Evolutionary conservation across 1,284 basidiomycete genomes (phyloP), one percentile per base, ranked within the genome.

Genomic region (Puccinia polysora): DNA sequence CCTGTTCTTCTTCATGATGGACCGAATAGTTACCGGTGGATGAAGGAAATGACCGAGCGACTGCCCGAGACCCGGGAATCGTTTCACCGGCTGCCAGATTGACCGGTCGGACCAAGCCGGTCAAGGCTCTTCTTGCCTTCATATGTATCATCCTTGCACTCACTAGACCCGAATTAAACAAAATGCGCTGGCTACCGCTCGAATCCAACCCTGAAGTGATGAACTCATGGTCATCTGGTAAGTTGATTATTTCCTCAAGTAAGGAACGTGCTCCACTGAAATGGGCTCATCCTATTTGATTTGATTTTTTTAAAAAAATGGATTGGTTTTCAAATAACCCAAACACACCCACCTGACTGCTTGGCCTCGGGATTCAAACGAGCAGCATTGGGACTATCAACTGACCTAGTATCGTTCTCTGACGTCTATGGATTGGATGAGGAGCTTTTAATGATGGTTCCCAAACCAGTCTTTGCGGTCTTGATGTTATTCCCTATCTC

Each of bases 201-300:
- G 79, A 80, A 64, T 77, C 79, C 32, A 79, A 80, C 64, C 79
- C 79, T 2, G 79, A 78, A 58, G 75, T 79, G 45, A 79, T 79
- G 74, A 76, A 74, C 40, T 56, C 55, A 7, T 70, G 67, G 67
- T 25, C 67, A 36, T 47, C 55, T 23, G 55, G 67, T 70, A 18
- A 38, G 67, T 12, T 34, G 15, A 47, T 59, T 50, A 8, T 32
- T 30, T 49, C n/a, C 4, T 45, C 38, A 14, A 32, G 14, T 5
- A 32, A 14, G 28, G 30, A 23, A 25, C 23, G 18, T 45, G 20
- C 15, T 2, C 14, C 28, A 45, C 23, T 14, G 6, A 4, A 50
- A 15, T 10, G 47, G n/a, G 10, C 23, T 52, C n/a, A 32, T 18
- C 4, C 58, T 28, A 50, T 20, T 50, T 30, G 18, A 15, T 18